These are phyloP conservation scores for Blastobotrys illinoisensis DNA, from an alignment of 1,139 yeast genomes.

Conservation along the genomic window DNA sequence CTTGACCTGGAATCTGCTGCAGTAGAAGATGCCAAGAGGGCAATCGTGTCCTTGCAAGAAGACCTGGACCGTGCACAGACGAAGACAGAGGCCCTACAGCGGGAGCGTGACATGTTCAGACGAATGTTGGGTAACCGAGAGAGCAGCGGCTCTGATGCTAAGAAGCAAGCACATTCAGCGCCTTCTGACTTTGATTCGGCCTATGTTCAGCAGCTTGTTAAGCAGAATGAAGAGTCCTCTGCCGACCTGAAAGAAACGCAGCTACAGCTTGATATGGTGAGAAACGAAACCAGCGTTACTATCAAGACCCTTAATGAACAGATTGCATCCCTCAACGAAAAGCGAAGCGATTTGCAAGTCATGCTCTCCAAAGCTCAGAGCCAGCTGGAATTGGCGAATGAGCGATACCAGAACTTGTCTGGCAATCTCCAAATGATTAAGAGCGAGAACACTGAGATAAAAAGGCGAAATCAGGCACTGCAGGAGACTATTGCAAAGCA, in stretches of 20 bases:
- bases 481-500: conserved; percentile 51
- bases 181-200: conserved; percentile 16
- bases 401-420: conserved; percentile 35
- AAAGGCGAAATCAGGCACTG: conserved; percentile 41
- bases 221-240: conserved; percentile 33
- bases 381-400: conserved; percentile 41
- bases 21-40: conserved; percentile 68
- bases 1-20: conserved; percentile 52
- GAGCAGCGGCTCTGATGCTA: conserved; percentile 10
- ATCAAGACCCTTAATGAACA: conserved; percentile 40
- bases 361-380: conserved; percentile 45
- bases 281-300: conserved; percentile 40
- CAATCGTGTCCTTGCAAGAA: conserved; percentile 61
- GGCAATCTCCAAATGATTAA: conserved; percentile 38
- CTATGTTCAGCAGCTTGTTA: conserved; percentile 32
- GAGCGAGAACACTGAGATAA: conserved; percentile 44
- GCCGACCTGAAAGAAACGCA: conserved; percentile 33
- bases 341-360: conserved; percentile 46
- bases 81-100: conserved; percentile 48
- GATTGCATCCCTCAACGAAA: conserved; percentile 37
- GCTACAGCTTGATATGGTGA: conserved; percentile 34
- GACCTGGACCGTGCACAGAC: conserved; percentile 50
- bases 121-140: conserved; percentile 31
- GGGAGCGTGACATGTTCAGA: conserved; percentile 65
- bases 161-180: not conserved